Conservation (phyloP, 768 basidiomycete genomes). For the Suillus clintonianus region DNA sequence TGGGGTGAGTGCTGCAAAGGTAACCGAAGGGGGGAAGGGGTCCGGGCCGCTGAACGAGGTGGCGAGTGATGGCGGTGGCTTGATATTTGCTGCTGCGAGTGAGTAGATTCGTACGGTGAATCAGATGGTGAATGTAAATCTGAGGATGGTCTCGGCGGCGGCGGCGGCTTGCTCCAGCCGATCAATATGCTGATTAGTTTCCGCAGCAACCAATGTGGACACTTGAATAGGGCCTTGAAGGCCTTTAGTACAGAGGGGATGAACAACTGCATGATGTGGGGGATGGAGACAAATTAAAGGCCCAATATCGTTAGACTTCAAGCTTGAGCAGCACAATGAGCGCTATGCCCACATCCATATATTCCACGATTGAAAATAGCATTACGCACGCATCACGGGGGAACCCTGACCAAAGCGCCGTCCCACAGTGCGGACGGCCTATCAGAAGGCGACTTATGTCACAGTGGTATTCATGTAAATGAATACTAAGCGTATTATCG, state of each 20-base stretch:
- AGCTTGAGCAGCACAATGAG: no score
- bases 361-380: not conserved
- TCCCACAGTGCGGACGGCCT: not conserved
- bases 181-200: no score
- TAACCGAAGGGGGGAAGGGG: not conserved
- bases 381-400: not conserved
- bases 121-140: no score
- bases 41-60: no score
- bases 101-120: not conserved
- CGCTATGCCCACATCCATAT: no score
- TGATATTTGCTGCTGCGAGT: not conserved
- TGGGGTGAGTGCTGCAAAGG: not conserved
- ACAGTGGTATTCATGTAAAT: not conserved
- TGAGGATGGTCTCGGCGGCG: not conserved
- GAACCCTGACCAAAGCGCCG: not conserved
- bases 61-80: not conserved
- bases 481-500: not conserved
- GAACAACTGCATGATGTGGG: no score
- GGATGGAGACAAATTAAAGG: no score
- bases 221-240: no score
- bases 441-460: not conserved
- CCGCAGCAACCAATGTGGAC: no score
- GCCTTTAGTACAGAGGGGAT: no score
- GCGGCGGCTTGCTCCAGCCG: no score
- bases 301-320: no score